phyloP scores from a whole-genome alignment of 2,329 filamentous ascomycete genomes.

The Blastomyces parvus region DNA sequence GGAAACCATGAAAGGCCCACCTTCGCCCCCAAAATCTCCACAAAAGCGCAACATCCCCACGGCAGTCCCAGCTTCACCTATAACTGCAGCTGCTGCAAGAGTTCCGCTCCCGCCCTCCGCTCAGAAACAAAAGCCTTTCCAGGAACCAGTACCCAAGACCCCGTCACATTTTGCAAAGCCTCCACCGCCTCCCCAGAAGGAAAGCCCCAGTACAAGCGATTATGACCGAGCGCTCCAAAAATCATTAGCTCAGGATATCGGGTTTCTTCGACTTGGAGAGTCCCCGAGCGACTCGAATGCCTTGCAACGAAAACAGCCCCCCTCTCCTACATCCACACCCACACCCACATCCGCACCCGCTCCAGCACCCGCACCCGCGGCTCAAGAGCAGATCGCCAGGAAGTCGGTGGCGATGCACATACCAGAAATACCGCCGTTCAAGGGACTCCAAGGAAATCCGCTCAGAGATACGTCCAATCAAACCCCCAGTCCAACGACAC shows the following conservation, averaged over 20 bases:
- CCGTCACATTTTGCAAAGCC: constrained; percentile 39
- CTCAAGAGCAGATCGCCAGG: constrained; percentile 15
- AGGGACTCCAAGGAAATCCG: constrained; percentile 20
- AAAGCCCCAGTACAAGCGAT: constrained; percentile 31
- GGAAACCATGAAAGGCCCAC: constrained; percentile 2
- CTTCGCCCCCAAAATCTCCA: constrained; percentile 21
- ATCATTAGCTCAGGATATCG: constrained; percentile 33
- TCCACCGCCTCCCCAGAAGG: constrained; percentile 23
- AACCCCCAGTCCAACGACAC: constrained; percentile 7
- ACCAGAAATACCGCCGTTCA: constrained; percentile 27
- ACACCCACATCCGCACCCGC: constrained; percentile 10
- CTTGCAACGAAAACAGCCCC: constrained; percentile 14
- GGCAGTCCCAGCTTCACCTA: constrained; percentile 20
- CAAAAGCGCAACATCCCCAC: constrained; percentile 41
- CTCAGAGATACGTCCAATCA: constrained; percentile 15
- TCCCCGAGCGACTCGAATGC: constrained; percentile 19
- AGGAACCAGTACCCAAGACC: constrained; percentile 38
- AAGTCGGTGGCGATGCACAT: constrained; percentile 25
- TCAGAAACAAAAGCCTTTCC: constrained; percentile 44
- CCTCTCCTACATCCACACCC: constrained; percentile 1
- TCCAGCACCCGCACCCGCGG: constrained; percentile 11
- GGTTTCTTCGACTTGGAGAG: constrained; percentile 30
- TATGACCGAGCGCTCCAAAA: constrained; percentile 36
- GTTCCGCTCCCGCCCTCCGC: constrained; percentile 53
- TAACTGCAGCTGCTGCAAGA: constrained; percentile 54